Evolutionary conservation across 352 stramenopile genomes (phyloP).

Genomic region (Phytophthora syringae): DNA sequence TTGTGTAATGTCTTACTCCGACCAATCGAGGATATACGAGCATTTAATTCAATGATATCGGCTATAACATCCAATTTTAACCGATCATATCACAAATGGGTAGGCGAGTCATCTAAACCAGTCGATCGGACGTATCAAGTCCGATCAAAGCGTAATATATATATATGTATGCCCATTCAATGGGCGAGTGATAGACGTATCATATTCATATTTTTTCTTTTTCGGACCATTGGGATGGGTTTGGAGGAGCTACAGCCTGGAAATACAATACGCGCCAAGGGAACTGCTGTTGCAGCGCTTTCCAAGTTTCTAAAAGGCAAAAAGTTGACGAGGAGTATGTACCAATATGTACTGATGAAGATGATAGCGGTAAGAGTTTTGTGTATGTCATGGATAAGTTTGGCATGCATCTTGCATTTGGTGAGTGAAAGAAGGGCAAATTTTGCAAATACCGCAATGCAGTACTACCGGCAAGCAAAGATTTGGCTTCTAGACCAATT

Average conservation of each 20-base stretch:
- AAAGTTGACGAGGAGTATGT: background rate
- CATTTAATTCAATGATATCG: background rate
- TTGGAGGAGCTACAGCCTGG: background rate
- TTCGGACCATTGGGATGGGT: background rate
- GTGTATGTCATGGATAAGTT: slow-evolving; percentile 20
- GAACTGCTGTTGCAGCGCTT: background rate
- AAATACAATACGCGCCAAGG: background rate
- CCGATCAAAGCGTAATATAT: slow-evolving; percentile 9
- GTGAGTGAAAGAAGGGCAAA: slow-evolving; percentile 8
- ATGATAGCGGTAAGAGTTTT: background rate
- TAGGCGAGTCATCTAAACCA: slow-evolving; percentile 16
- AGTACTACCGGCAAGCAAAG: slow-evolving; percentile 18
- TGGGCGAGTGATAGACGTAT: background rate
- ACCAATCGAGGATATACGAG: background rate
- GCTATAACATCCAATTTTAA: slow-evolving; percentile 1
- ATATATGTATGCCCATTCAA: slow-evolving; percentile 8
- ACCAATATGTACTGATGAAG: background rate
- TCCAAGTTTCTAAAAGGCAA: background rate
- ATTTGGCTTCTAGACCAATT: slow-evolving; percentile 16
- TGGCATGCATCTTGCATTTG: slow-evolving; percentile 34
- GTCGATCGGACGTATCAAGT: slow-evolving; percentile 17
- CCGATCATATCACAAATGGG: slow-evolving; percentile 3
- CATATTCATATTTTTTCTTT: background rate
- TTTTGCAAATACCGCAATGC: background rate
- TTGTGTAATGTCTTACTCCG: background rate